Evolutionary conservation across 768 basidiomycete species (phyloP).

Genomic region (Tephrocybe sp.): DNA sequence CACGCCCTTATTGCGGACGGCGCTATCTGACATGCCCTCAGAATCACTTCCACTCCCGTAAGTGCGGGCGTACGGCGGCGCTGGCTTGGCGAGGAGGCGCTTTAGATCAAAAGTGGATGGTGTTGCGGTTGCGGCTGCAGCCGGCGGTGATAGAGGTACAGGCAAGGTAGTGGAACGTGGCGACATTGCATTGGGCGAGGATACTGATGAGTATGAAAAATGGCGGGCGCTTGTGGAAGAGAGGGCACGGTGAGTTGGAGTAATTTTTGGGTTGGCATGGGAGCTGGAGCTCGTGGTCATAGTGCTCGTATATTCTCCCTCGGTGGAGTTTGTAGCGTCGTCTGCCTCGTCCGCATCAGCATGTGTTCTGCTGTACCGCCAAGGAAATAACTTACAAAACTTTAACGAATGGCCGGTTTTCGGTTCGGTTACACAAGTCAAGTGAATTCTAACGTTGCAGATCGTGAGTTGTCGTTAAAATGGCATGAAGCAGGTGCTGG

Average conservation of each 20-base stretch:
- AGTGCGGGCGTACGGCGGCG: conserved; percentile 14
- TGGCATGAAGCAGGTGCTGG: neutral
- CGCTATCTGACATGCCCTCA: conserved; percentile 7
- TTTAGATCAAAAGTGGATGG: conserved; percentile 18
- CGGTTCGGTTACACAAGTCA: neutral
- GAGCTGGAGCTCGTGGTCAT: neutral
- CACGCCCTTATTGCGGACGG: neutral
- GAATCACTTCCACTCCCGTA: conserved; percentile 20
- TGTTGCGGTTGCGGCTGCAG: neutral
- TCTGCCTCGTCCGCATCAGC: neutral
- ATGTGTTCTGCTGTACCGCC: neutral
- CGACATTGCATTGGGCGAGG: neutral
- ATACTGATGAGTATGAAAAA: neutral
- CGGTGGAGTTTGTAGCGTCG: neutral
- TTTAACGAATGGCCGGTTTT: neutral
- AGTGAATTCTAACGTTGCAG: neutral
- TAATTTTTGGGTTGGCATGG: neutral
- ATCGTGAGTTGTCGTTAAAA: neutral
- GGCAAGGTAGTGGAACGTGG: neutral
- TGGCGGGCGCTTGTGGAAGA: neutral
- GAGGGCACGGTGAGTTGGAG: neutral
- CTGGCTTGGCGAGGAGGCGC: conserved; percentile 23
- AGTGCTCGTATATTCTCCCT: neutral
- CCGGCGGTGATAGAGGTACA: neutral
- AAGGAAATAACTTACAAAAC: neutral